A percentile compares a stretch with the other conserved stretches of the same genome.
Evolutionary conservation across 73 alveolate genomes (phyloP).

Genomic region (Paramecium primaurelia): DNA sequence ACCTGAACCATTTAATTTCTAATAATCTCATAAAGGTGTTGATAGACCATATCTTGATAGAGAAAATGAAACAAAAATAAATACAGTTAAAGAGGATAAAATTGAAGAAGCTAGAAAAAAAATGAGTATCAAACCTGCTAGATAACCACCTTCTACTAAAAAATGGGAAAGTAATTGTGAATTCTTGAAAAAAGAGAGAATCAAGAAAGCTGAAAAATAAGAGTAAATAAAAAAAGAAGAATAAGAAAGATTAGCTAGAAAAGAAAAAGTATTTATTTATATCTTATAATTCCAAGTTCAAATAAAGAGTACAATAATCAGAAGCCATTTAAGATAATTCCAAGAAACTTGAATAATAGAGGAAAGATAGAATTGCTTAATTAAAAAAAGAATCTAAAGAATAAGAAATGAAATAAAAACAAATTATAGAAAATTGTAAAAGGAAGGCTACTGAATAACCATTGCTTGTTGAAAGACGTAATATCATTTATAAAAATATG

Average conservation of each 20-base stretch:
- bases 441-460: slow-evolving; percentile 80
- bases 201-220: slow-evolving; percentile 71
- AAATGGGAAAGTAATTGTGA: slow-evolving; percentile 81
- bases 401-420: slow-evolving; percentile 57
- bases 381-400: slow-evolving; percentile 61
- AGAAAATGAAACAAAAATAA: slow-evolving; percentile 78
- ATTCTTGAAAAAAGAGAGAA: slow-evolving; percentile 71
- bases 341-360: slow-evolving; percentile 61
- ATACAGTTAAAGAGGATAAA: slow-evolving; percentile 63
- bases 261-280: slow-evolving; percentile 67
- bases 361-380: slow-evolving; percentile 55
- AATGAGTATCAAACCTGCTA: slow-evolving; percentile 73
- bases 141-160: slow-evolving; percentile 89
- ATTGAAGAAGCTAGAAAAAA: slow-evolving; percentile 66
- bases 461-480: slow-evolving; percentile 74
- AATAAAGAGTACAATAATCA: slow-evolving; percentile 67
- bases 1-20: slow-evolving; percentile 91
- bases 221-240: slow-evolving; percentile 76
- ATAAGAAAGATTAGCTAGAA: slow-evolving; percentile 73
- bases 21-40: slow-evolving; percentile 82
- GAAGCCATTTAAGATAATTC: slow-evolving; percentile 70
- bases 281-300: not conserved
- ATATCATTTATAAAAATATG: not conserved
- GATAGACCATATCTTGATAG: slow-evolving; percentile 77
- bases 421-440: slow-evolving; percentile 56